These are phyloP conservation scores for Lodderomyces margitis DNA, from an alignment of 1,139 yeast genomes.

Conservation along the genomic window DNA sequence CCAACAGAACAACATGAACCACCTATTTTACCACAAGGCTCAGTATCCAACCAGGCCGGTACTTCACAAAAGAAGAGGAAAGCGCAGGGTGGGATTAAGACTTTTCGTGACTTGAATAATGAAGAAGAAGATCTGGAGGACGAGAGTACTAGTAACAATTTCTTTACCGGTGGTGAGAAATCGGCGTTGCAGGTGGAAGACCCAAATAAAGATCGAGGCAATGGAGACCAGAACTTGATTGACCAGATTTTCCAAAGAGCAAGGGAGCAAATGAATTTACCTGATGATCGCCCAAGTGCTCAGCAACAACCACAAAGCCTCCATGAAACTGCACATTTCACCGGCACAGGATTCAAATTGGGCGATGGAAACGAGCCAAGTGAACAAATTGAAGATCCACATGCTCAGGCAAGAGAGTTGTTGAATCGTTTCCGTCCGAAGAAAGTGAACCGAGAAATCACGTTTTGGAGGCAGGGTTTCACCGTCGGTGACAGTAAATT, in stretches of 20 bases:
- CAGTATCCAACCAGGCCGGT: not conserved
- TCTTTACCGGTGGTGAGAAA: constrained; percentile 95
- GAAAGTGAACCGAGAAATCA: constrained; percentile 70
- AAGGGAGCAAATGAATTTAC: constrained; percentile 40
- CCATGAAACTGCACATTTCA: constrained; percentile 27
- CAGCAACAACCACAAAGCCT: constrained; percentile 14
- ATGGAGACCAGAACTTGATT: constrained; percentile 41
- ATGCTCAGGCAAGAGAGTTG: constrained; percentile 17
- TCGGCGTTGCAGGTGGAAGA: constrained; percentile 93
- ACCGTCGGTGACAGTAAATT: constrained; percentile 89
- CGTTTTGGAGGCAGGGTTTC: constrained; percentile 96
- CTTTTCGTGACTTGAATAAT: constrained; percentile 52
- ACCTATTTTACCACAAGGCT: not conserved
- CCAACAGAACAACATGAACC: constrained; percentile 7
- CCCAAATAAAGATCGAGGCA: constrained; percentile 55
- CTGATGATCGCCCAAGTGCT: constrained; percentile 46
- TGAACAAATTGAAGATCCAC: constrained; percentile 31
- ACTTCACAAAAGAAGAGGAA: constrained; percentile 1
- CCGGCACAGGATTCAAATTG: constrained; percentile 78
- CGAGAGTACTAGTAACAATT: constrained; percentile 65
- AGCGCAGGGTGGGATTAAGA: constrained; percentile 25
- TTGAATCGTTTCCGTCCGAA: constrained; percentile 27
- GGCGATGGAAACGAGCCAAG: constrained; percentile 63
- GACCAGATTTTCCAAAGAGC: constrained; percentile 49
- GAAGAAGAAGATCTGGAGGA: constrained; percentile 53